Base-by-base conservation (phyloP, 352 stramenopile species). In the Phytophthora niederhauseri region DNA sequence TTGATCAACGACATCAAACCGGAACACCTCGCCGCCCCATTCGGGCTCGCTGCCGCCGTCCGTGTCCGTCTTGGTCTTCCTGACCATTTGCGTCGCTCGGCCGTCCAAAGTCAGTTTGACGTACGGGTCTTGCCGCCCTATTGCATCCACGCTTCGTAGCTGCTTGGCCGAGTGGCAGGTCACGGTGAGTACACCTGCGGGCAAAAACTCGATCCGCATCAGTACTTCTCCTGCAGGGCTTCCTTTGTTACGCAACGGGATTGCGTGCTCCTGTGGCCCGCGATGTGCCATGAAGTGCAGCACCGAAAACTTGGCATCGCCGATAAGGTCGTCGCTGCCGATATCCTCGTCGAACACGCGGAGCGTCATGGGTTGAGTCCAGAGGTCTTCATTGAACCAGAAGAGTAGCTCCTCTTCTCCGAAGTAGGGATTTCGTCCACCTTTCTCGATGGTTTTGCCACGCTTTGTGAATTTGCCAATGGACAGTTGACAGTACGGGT, bases 1-100 rank as follows among this genome's bases (percentile, higher is more conserved):
- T 68, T 98, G 93, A 64, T 98, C 95, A 4, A 99, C 96, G 49
- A 99, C 76, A 36, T 97, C 81, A 60, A 99, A 94, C n/a, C 38
- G 50, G 50, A 98, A 90, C 11, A 64, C 41, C 57, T 98, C 79
- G 57, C 94, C 76, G 19, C 84, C 81, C 94, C 94, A 98, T 66
- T 93, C 72, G 17, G 89, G 91, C 20, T 94, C 88, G 12, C 77
- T 79, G 1, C 91, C 89, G 36, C 87, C 87, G 66, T 97, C 91
- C 17, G 85, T 91, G 68, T 97, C 89, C 1, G 90, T 95, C 67
- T 95, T 92, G 38, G 92, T 98, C 61, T 93, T 90, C 54, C 77
- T 80, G 15, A 90, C 64, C n/a, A 79, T 82, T 68, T 92, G 89
- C n/a, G 78, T 87, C 11, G 84, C 80, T n/a, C 80, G 80, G 7